A percentile compares a stretch with the other conserved stretches of the same genome.
These are phyloP conservation scores for Nigrospora sphaerica DNA, from an alignment of 2,329 filamentous ascomycete species.

Conservation along the genomic window DNA sequence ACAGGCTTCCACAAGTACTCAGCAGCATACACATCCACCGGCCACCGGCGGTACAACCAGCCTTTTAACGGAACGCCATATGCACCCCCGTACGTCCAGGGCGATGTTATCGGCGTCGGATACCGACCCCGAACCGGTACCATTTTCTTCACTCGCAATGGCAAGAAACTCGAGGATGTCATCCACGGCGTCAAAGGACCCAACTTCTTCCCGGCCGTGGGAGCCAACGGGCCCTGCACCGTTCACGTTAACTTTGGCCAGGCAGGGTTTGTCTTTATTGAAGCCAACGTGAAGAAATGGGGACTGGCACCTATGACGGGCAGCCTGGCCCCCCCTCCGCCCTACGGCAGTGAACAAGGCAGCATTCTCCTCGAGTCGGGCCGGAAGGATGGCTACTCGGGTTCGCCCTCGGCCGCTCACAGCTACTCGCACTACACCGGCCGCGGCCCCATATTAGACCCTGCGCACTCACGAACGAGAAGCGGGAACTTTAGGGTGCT, in stretches of 20 bases:
- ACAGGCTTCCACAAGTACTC: constrained; percentile 87
- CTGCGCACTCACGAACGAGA: constrained; percentile 65
- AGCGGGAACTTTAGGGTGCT: constrained; percentile 74
- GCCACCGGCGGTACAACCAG: constrained; percentile 84
- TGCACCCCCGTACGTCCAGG: constrained; percentile 79
- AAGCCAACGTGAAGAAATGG: constrained; percentile 99
- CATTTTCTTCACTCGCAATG: constrained; percentile 97
- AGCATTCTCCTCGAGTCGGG: constrained; percentile 91
- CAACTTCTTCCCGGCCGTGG: constrained; percentile 97
- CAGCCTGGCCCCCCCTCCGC: constrained; percentile 87
- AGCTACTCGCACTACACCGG: constrained; percentile 31
- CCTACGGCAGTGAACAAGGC: constrained; percentile 94
- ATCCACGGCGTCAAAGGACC: constrained; percentile 87
- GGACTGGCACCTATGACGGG: constrained; percentile 93
- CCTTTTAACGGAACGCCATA: constrained; percentile 77
- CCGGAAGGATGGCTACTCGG: constrained; percentile 50
- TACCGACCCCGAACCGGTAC: constrained; percentile 92
- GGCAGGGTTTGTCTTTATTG: constrained; percentile 96
- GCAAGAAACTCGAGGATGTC: constrained; percentile 93
- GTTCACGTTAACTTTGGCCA: constrained; percentile 98
- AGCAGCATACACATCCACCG: constrained; percentile 82
- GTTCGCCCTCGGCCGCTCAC: constrained; percentile 31
- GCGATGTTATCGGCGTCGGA: constrained; percentile 91
- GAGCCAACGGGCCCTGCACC: constrained; percentile 85
- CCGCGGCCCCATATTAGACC: constrained; percentile 35